Conservation (phyloP, 2,329 filamentous ascomycete genomes). For the Apiospora marii region DNA sequence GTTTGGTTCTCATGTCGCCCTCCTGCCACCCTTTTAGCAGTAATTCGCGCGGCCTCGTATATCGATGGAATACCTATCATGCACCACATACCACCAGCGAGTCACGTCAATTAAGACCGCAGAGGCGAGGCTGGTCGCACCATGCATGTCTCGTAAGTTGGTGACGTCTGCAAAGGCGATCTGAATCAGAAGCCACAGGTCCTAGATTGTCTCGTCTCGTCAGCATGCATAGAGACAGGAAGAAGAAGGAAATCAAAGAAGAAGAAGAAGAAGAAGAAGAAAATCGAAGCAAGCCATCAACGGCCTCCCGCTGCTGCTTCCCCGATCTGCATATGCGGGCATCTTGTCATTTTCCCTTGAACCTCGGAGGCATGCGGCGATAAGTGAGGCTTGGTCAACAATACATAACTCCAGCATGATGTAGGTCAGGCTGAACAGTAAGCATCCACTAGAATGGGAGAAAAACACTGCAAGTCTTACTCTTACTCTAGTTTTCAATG, state of each 20-base stretch:
- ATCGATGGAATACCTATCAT: neutral
- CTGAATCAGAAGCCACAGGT: neutral
- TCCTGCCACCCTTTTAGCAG: neutral
- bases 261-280: neutral
- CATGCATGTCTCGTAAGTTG: constrained; percentile 1
- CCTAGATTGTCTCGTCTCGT: neutral
- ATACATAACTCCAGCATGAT: neutral
- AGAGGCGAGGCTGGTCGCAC: neutral
- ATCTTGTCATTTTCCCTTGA: neutral
- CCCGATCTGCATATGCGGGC: neutral
- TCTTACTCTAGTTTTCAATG: no score
- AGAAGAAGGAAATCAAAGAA: neutral
- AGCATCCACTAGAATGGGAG: neutral
- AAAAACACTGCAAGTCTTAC: neutral
- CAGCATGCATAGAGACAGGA: neutral
- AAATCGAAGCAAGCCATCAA: neutral
- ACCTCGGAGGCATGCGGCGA: neutral
- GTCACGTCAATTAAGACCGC: neutral
- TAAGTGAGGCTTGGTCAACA: neutral
- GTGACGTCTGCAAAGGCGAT: neutral
- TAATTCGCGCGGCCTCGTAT: neutral
- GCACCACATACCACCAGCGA: neutral
- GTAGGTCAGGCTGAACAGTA: neutral
- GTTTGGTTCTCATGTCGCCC: neutral
- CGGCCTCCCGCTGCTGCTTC: neutral